Base-by-base conservation (phyloP, 148 eudicot species). In the Amaranthus cruentus region DNA sequence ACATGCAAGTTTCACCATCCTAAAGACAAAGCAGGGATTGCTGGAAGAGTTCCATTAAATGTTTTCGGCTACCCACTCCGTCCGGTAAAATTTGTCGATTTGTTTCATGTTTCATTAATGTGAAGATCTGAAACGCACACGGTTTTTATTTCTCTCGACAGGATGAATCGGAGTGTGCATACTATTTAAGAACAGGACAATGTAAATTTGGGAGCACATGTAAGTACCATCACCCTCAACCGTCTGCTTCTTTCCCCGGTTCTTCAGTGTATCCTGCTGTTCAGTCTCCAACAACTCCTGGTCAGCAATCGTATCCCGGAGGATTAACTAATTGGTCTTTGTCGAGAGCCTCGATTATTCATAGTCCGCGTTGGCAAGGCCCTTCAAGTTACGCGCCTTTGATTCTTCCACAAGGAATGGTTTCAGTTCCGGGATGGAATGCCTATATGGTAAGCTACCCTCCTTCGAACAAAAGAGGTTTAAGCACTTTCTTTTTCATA, bases 1-100 rank as follows among this genome's bases (percentile, higher is more conserved):
- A 95, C 94, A 13, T 95, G 99, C 90, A 95, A 95, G 82, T 95
- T 91, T 85, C 85, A 95, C 82, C 99, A 95, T 79, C 99, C 99
- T 75, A 83, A 84, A 80, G 97, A 95, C 67, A 94, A 90, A 81
- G 91, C 94, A 69, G 99, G 99, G 77, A 86, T 87, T 79, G 90
- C 84, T 81, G 99, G 92, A 86, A 85, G 89, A 82, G 97, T 90
- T 75, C 72, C 90, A 14, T 72, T 90, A 64, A 92, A 95, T 84
- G 66, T 85, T 83, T 83, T 91, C 81, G 99, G 99, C 82, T 95
- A 88, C 72, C 99, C 99, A 28, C 97, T 90, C 83, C 97, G 99
- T 67, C 92, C 87, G 91, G 99, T 95, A 76, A 18, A 47, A 69
- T 61, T 14, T 47, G 28, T 82, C n/a, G 18, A 9, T 63, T 52